Conservation (phyloP, 495 filamentous ascomycete species). For the Aspergillus affinis region DNA sequence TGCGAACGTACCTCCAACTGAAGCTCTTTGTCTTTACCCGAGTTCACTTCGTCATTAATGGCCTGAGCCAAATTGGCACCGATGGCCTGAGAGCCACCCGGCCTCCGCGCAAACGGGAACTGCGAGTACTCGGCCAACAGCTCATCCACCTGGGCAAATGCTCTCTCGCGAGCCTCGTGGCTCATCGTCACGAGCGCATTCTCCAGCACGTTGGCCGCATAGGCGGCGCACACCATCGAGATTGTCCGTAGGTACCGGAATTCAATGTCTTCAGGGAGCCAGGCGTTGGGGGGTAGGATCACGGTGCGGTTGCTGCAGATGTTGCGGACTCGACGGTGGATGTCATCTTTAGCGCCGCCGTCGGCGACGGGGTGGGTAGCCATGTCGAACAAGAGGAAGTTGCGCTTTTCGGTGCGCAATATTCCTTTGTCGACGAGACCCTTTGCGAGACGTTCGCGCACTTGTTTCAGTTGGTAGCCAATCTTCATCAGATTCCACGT, state of each 20-base stretch:
- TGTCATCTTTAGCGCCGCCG: conserved; percentile 95
- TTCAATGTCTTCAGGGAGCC: conserved; percentile 90
- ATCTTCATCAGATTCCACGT: conserved; percentile 99
- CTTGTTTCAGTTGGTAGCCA: conserved; percentile 98
- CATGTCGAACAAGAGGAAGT: conserved; percentile 99
- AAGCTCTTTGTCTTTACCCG: conserved; percentile 83
- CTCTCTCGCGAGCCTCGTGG: conserved; percentile 89
- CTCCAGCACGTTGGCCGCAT: conserved; percentile 96
- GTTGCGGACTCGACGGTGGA: conserved; percentile 86
- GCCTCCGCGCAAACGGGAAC: conserved; percentile 86
- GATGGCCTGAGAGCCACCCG: conserved; percentile 71
- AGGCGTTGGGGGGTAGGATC: conserved; percentile 76
- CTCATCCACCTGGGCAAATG: conserved; percentile 96
- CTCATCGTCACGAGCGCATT: conserved; percentile 93
- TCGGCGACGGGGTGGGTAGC: conserved; percentile 98
- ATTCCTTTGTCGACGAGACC: conserved; percentile 99
- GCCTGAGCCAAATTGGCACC: conserved; percentile 93
- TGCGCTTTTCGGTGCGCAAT: conserved; percentile 96
- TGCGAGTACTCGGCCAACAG: conserved; percentile 93
- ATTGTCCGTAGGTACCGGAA: conserved; percentile 90
- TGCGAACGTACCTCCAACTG: conserved; percentile 76
- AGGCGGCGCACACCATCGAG: conserved; percentile 95
- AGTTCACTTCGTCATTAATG: conserved; percentile 82
- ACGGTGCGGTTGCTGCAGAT: conserved; percentile 92
- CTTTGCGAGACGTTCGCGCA: conserved; percentile 94